These are phyloP conservation scores for Candida montana DNA, from an alignment of 805 yeast genomes.

Conservation along the genomic window DNA sequence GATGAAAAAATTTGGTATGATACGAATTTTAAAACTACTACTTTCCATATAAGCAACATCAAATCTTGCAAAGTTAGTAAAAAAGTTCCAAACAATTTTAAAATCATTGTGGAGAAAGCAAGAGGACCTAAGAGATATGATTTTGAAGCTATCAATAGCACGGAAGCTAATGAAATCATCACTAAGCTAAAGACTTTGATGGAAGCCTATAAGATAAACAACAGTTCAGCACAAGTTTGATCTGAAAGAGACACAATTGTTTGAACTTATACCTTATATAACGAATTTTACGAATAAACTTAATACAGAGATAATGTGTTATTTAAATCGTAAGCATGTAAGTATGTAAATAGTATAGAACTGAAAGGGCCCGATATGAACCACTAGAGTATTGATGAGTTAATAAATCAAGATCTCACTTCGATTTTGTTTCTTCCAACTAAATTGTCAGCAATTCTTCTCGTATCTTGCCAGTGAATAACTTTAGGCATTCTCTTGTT, in stretches of 20 bases:
- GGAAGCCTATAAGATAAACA: slow-evolving; percentile 46
- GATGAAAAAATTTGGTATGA: slow-evolving; percentile 74
- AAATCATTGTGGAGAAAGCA: slow-evolving; percentile 67
- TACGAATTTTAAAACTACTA: slow-evolving; percentile 65
- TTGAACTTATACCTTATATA: too few relatives aligned
- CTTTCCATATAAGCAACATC: slow-evolving; percentile 80
- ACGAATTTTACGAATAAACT: not conserved
- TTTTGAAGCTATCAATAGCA: slow-evolving; percentile 62
- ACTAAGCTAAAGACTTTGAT: slow-evolving; percentile 56
- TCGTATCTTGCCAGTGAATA: slow-evolving; percentile 73
- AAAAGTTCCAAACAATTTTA: slow-evolving; percentile 74
- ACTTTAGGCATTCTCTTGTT: slow-evolving; percentile 80
- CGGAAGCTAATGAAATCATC: slow-evolving; percentile 70
- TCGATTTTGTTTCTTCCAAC: slow-evolving; percentile 52
- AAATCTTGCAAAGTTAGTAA: slow-evolving; percentile 68
- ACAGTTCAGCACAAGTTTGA: not conserved
- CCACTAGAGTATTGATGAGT: too few relatives aligned
- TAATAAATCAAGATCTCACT: too few relatives aligned
- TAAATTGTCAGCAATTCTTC: slow-evolving; percentile 78
- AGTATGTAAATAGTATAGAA: too few relatives aligned
- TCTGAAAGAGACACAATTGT: too few relatives aligned
- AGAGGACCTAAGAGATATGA: slow-evolving; percentile 78
- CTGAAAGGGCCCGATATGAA: too few relatives aligned
- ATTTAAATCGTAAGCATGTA: too few relatives aligned
- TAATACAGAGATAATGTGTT: not conserved